These are phyloP conservation scores for Naganishia antarctica DNA, from an alignment of 768 basidiomycete genomes.

Conservation along the genomic window DNA sequence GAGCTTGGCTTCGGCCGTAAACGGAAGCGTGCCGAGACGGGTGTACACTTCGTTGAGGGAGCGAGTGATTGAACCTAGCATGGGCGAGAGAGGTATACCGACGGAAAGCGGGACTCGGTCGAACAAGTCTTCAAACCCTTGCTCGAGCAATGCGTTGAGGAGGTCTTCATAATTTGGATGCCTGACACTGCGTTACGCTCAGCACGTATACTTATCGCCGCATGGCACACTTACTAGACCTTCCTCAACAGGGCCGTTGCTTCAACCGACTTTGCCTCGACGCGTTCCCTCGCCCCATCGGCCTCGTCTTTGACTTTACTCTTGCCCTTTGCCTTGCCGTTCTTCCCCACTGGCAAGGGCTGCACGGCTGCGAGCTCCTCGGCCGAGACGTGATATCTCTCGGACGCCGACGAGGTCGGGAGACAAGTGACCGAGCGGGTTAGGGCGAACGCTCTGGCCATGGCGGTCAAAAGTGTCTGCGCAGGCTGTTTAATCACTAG, in stretches of 20 bases:
- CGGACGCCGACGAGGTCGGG: slow-evolving; percentile 12
- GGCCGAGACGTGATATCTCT: slow-evolving; percentile 28
- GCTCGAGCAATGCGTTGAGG: slow-evolving; percentile 57
- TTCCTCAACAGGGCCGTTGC: slow-evolving; percentile 66
- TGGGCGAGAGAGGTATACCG: slow-evolving; percentile 81
- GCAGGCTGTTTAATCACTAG: too few species aligned
- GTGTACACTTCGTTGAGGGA: slow-evolving; percentile 80
- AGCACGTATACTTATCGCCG: not conserved
- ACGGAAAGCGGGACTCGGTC: slow-evolving; percentile 63
- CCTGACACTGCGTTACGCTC: slow-evolving; percentile 30
- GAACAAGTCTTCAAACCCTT: slow-evolving; percentile 57
- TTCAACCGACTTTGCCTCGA: slow-evolving; percentile 53
- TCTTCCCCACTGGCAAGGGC: slow-evolving; percentile 37
- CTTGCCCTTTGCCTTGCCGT: slow-evolving; percentile 44
- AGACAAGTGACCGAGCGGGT: slow-evolving; percentile 50
- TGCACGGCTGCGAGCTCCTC: slow-evolving; percentile 38
- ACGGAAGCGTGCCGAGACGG: slow-evolving; percentile 60
- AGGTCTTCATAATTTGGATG: slow-evolving; percentile 54
- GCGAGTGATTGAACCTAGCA: slow-evolving; percentile 78
- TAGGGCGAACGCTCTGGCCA: slow-evolving; percentile 72
- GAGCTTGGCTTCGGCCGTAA: slow-evolving; percentile 84
- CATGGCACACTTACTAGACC: slow-evolving; percentile 54
- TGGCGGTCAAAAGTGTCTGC: slow-evolving; percentile 66
- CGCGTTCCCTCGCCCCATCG: slow-evolving; percentile 41
- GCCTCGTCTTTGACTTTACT: slow-evolving; percentile 40